Evolutionary conservation across 176 grass and related monocot species (phyloP).

Genomic region (Eragrostis nindensis): DNA sequence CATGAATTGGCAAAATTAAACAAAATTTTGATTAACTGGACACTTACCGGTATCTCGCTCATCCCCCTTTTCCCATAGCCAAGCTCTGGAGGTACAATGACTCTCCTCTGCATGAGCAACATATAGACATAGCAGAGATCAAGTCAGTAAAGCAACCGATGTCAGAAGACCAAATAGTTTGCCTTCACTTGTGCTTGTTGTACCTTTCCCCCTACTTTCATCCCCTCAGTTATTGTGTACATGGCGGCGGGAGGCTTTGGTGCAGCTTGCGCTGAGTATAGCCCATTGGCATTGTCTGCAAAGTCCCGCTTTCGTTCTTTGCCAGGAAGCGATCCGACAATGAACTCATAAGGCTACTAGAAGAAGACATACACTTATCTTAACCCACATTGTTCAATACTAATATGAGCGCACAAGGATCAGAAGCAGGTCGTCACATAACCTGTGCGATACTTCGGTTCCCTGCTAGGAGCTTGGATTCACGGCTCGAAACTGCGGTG

Average conservation of each 20-base stretch:
- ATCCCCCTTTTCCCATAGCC: constrained; percentile 80
- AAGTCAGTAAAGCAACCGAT: background rate
- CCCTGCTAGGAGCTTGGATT: constrained; percentile 92
- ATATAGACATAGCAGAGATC: constrained; percentile 7
- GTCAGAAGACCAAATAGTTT: background rate
- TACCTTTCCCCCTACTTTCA: constrained; percentile 97
- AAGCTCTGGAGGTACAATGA: constrained; percentile 76
- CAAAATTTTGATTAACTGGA: background rate
- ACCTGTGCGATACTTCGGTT: constrained; percentile 95
- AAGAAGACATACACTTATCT: constrained; percentile 46
- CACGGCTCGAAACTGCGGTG: constrained; percentile 81
- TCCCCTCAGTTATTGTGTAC: constrained; percentile 87
- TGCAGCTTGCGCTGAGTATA: constrained; percentile 86
- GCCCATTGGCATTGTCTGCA: constrained; percentile 76
- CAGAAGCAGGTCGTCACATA: constrained; percentile 32
- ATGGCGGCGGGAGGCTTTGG: constrained; percentile 80
- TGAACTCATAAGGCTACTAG: constrained; percentile 99
- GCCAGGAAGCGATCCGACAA: constrained; percentile 74
- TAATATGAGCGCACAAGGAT: background rate
- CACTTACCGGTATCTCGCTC: constrained; percentile 81
- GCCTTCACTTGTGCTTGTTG: background rate
- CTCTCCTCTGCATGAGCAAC: constrained; percentile 63
- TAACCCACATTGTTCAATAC: constrained; percentile 23
- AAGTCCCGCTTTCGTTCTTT: constrained; percentile 94
- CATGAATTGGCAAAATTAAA: background rate